Evolutionary conservation across 2,329 filamentous ascomycete species (phyloP).

Genomic region (Hymenoscyphus albidus): DNA sequence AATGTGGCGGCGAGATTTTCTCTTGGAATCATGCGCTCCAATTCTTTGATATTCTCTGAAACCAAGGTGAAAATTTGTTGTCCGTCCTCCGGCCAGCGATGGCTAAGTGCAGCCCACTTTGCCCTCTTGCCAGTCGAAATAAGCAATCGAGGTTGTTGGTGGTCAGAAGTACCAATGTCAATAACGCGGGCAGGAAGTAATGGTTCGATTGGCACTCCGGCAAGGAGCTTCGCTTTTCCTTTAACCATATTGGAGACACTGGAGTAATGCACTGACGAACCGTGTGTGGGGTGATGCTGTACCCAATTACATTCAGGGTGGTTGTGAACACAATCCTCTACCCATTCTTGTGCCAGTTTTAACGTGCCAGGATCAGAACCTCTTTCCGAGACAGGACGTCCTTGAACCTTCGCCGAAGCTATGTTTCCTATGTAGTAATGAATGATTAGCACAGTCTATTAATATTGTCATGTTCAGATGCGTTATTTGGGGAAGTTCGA

Average conservation of each 20-base stretch:
- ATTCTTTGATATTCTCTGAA: not conserved
- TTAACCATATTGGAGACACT: not conserved
- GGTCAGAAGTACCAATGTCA: not conserved
- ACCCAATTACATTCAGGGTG: not conserved
- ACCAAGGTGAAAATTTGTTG: not conserved
- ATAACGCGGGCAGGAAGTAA: not conserved
- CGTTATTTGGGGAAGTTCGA: not conserved
- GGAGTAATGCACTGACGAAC: not conserved
- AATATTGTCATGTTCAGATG: not conserved
- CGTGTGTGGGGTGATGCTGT: not conserved
- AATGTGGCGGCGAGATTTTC: not conserved
- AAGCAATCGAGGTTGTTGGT: not conserved
- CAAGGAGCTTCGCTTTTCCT: not conserved
- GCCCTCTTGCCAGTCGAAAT: not conserved
- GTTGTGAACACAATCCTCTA: not conserved
- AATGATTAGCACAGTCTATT: too few relatives aligned
- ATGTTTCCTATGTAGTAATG: not conserved
- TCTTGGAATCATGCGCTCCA: not conserved
- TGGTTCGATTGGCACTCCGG: not conserved
- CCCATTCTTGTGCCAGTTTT: not conserved
- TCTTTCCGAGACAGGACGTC: not conserved
- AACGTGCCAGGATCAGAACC: not conserved
- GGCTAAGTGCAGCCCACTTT: not conserved
- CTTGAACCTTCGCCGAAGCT: not conserved
- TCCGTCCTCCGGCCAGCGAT: not conserved